Evolutionary conservation across 2,329 filamentous ascomycete genomes (phyloP).

Genomic region (Kalaharituber pfeilii): DNA sequence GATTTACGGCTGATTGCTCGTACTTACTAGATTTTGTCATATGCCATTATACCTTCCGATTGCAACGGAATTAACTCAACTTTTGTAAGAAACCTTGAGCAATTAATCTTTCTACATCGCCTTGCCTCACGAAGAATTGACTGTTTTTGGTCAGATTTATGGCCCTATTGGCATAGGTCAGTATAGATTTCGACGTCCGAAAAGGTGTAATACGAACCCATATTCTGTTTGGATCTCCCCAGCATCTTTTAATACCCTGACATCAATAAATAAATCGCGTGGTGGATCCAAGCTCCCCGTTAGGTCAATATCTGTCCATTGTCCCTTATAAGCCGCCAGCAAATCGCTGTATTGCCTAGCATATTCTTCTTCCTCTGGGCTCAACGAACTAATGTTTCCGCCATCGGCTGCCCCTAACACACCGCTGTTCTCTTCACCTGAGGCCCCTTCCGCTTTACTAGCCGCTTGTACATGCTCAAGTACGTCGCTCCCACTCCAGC

Average conservation of each 20-base stretch:
- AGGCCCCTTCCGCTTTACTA: constrained; percentile 30
- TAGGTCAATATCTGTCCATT: constrained; percentile 95
- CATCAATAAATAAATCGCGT: constrained; percentile 91
- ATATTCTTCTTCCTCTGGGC: constrained; percentile 93
- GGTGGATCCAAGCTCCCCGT: constrained; percentile 88
- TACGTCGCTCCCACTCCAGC: constrained; percentile 78
- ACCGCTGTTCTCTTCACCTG: constrained; percentile 22
- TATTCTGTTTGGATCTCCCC: constrained; percentile 99
- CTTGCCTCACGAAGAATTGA: constrained; percentile 90
- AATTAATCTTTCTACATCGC: constrained; percentile 87
- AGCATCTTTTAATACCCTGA: constrained; percentile 85
- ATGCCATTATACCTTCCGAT: no score
- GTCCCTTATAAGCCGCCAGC: constrained; percentile 88
- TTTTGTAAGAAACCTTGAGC: constrained; percentile 89
- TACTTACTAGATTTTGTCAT: no score
- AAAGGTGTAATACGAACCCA: constrained; percentile 40
- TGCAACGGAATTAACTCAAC: constrained; percentile 41
- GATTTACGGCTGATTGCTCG: no score
- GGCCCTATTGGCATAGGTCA: constrained; percentile 38
- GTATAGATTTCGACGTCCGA: background rate
- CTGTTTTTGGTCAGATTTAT: constrained; percentile 97
- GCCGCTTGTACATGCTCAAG: constrained; percentile 37
- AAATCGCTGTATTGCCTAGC: constrained; percentile 81
- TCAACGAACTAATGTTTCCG: constrained; percentile 53
- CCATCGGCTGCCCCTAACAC: constrained; percentile 32